Conservation (phyloP, 148 eudicot species). For the Silene conica region DNA sequence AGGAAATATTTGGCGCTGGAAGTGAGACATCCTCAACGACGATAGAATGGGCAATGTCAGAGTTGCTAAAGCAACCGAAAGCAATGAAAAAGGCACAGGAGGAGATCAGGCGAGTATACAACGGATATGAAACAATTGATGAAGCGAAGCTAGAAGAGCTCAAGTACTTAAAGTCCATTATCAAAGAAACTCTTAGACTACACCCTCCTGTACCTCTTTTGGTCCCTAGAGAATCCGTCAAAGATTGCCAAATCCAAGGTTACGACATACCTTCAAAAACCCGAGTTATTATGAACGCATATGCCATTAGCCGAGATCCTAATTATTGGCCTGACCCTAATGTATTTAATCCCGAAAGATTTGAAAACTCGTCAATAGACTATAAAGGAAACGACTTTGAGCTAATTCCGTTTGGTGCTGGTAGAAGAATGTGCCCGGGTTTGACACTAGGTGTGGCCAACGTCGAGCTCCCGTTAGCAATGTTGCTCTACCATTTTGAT, state of each 20-base stretch:
- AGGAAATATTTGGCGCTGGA: conserved; percentile 38
- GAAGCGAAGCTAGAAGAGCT: conserved; percentile 20
- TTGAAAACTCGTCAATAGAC: background rate
- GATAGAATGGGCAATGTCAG: conserved; percentile 35
- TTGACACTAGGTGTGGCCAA: conserved; percentile 21
- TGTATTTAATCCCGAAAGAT: conserved; percentile 25
- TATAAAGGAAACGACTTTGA: conserved; percentile 20
- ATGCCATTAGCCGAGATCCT: conserved; percentile 35
- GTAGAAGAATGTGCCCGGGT: conserved; percentile 27
- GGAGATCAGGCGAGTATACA: conserved; percentile 21
- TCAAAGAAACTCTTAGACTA: conserved; percentile 33
- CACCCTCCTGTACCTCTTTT: conserved; percentile 30
- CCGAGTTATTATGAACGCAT: conserved; percentile 22
- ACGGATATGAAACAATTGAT: conserved; percentile 20
- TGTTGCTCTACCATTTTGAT: conserved; percentile 23
- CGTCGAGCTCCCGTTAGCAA: conserved; percentile 21
- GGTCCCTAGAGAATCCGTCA: conserved; percentile 27
- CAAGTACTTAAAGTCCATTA: conserved; percentile 24
- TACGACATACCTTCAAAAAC: conserved; percentile 29
- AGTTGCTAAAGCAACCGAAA: conserved; percentile 26
- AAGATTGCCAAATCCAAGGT: conserved; percentile 19
- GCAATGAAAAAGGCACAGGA: conserved; percentile 28
- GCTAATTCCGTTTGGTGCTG: conserved; percentile 28
- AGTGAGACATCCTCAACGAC: conserved; percentile 34
- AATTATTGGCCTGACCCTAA: conserved; percentile 16